Percentiles rank a stretch among this genome's conserved stretches.
These are phyloP conservation scores for Calycina herbarum DNA, from an alignment of 2,329 filamentous ascomycete species.

Conservation along the genomic window DNA sequence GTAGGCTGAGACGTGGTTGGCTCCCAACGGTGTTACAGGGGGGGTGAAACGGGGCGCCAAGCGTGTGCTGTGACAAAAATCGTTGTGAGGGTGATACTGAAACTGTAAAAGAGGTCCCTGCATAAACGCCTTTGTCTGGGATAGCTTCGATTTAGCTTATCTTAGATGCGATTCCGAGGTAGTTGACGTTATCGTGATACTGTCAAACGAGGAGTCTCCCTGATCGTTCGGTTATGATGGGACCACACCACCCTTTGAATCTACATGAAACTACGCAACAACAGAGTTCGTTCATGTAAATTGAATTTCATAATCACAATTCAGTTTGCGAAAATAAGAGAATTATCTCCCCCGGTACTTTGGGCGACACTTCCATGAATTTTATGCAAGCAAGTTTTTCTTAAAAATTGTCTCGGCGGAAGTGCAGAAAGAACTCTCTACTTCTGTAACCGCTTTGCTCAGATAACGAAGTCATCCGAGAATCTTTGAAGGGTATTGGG, in stretches of 20 bases:
- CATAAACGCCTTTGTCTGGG: background rate
- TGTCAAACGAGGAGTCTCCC: background rate
- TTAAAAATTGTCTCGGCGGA: too few relatives aligned
- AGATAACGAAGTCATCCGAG: background rate
- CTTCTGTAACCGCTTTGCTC: background rate
- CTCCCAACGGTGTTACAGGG: background rate
- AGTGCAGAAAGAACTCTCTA: too few relatives aligned
- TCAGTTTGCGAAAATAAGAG: background rate
- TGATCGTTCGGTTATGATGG: constrained; percentile 1
- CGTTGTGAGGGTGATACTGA: background rate
- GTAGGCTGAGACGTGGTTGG: background rate
- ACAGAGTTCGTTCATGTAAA: background rate
- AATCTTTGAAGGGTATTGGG: background rate
- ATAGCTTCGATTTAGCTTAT: background rate
- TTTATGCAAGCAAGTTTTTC: background rate
- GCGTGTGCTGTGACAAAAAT: constrained; percentile 1
- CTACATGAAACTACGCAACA: background rate
- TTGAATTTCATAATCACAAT: background rate
- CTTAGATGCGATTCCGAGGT: background rate
- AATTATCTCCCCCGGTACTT: background rate
- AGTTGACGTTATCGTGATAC: background rate
- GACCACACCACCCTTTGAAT: background rate
- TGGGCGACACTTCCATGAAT: background rate
- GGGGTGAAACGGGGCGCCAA: constrained; percentile 1
- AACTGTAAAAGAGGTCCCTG: background rate